Evolutionary conservation across 2,329 filamentous ascomycete genomes (phyloP).

Genomic region (Passalora sequoiae): DNA sequence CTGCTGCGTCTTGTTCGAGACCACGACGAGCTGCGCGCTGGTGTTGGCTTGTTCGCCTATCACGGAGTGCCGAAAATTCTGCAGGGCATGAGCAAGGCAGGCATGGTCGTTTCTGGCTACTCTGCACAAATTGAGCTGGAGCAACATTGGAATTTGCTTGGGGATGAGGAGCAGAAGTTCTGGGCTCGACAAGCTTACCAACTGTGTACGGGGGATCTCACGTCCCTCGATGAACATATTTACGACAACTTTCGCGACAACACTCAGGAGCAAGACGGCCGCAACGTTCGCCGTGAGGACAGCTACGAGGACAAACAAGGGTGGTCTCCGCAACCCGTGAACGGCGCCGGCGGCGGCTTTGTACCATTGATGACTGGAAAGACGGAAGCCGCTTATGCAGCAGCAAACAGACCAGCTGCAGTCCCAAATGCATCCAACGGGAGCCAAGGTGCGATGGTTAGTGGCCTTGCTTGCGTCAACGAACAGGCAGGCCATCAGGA

Average conservation of each 20-base stretch:
- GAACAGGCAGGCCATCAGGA: too few relatives aligned
- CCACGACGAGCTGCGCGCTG: not conserved
- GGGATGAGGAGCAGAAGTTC: constrained; percentile 1
- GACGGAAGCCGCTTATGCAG: too few relatives aligned
- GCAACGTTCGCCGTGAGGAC: too few relatives aligned
- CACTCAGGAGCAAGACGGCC: too few relatives aligned
- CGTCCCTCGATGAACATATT: not conserved
- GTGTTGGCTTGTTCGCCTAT: not conserved
- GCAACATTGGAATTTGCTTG: not conserved
- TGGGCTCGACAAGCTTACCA: not conserved
- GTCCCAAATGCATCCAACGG: too few relatives aligned
- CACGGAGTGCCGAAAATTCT: not conserved
- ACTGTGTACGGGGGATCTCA: not conserved
- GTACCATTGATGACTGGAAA: too few relatives aligned
- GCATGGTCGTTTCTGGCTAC: not conserved
- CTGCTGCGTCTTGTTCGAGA: not conserved
- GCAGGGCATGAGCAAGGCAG: not conserved
- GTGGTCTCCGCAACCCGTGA: too few relatives aligned
- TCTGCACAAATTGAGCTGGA: not conserved
- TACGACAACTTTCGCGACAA: not conserved
- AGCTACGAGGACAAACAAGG: too few relatives aligned
- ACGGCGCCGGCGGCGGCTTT: too few relatives aligned
- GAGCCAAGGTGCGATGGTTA: too few relatives aligned
- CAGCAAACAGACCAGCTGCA: too few relatives aligned
- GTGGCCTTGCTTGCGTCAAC: too few relatives aligned